A percentile compares a stretch with the other conserved stretches of the same genome.
Evolutionary conservation across 495 filamentous ascomycete genomes (phyloP).

Genomic region (Penicillium argentinense): DNA sequence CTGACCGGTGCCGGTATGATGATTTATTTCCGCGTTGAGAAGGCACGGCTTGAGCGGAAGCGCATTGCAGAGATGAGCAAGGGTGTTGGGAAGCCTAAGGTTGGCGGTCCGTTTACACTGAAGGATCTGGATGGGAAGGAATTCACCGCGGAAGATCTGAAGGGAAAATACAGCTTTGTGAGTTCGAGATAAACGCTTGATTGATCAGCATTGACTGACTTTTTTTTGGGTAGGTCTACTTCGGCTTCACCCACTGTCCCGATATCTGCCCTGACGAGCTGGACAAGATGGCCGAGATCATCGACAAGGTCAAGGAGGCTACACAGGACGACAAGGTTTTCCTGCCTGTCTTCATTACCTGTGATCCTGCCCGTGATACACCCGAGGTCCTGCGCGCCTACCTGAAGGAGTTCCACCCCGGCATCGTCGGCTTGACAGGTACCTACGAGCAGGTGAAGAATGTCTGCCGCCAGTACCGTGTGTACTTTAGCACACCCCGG

Average conservation of each 20-base stretch:
- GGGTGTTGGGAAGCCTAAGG: constrained; percentile 87
- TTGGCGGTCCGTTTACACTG: constrained; percentile 83
- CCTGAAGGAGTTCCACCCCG: constrained; percentile 87
- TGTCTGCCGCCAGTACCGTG: constrained; percentile 90
- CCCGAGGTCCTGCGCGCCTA: constrained; percentile 83
- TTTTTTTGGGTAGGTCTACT: constrained; percentile 67
- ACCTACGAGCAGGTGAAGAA: constrained; percentile 89
- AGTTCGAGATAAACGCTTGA: constrained; percentile 12
- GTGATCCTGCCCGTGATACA: constrained; percentile 88
- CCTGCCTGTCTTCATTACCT: constrained; percentile 87
- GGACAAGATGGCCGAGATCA: constrained; percentile 95
- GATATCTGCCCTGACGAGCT: constrained; percentile 99
- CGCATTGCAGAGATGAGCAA: constrained; percentile 87
- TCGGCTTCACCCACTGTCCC: constrained; percentile 97
- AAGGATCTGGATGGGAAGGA: constrained; percentile 75
- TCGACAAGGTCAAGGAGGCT: constrained; percentile 69
- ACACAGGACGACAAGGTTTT: constrained; percentile 51
- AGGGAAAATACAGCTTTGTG: constrained; percentile 79
- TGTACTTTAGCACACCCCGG: constrained; percentile 92
- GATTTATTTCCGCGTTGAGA: constrained; percentile 88
- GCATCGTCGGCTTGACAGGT: constrained; percentile 85
- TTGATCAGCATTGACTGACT: background rate
- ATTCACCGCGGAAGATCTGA: constrained; percentile 76
- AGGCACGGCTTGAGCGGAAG: constrained; percentile 81
- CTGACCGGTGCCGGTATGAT: constrained; percentile 72